A percentile compares a stretch with the other conserved stretches of the same genome.
These are phyloP conservation scores for Cryptococcus jaspeensis DNA, from an alignment of 1,284 basidiomycete genomes.

Conservation along the genomic window DNA sequence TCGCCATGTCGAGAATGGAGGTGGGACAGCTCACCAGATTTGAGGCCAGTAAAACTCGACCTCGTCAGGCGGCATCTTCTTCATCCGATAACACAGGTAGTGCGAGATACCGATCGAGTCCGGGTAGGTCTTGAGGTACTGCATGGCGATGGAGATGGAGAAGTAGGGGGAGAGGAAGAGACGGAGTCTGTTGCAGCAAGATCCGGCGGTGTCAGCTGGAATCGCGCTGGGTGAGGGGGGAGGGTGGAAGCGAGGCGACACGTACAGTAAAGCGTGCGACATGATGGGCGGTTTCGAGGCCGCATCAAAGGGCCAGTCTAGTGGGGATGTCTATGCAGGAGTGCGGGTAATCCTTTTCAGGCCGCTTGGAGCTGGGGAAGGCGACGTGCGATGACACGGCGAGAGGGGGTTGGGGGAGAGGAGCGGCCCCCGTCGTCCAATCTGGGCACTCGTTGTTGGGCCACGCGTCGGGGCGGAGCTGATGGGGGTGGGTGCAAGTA, in stretches of 20 bases:
- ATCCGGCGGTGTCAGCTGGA: not conserved
- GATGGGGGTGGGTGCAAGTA: no score
- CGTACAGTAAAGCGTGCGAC: constrained; percentile 40
- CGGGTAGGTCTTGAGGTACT: constrained; percentile 82
- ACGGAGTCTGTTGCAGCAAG: constrained; percentile 56
- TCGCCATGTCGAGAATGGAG: not conserved
- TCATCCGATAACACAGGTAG: constrained; percentile 82
- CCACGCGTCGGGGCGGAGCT: no score
- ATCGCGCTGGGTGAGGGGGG: not conserved
- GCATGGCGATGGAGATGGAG: constrained; percentile 83
- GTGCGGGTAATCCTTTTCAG: no score
- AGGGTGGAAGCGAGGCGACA: constrained; percentile 1
- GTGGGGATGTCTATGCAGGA: no score
- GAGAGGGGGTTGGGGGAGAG: no score
- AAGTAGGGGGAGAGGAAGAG: constrained; percentile 90
- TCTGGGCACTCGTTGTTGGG: no score
- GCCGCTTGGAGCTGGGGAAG: no score
- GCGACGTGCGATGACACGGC: no score
- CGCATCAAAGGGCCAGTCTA: constrained; percentile 5
- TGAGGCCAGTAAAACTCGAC: constrained; percentile 95
- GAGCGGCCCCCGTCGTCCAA: no score
- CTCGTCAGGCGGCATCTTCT: constrained; percentile 72
- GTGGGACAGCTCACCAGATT: constrained; percentile 65
- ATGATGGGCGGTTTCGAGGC: constrained; percentile 18
- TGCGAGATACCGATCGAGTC: constrained; percentile 96